Evolutionary conservation across 1,139 yeast species (phyloP), one percentile per base, ranked within the genome.

Genomic region (Magnusiomyces paraingens): DNA sequence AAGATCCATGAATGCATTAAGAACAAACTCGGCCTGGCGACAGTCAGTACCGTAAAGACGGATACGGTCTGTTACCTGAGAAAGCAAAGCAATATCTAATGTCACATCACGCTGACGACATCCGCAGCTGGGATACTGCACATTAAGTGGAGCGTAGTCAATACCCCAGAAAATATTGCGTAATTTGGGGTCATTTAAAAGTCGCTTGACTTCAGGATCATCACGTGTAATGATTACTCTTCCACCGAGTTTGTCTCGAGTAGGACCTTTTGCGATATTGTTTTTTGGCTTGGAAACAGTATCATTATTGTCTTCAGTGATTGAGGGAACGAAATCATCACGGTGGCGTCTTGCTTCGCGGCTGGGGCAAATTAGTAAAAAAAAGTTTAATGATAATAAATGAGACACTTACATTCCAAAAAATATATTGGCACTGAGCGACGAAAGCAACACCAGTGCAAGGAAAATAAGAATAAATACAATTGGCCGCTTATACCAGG

Each of bases 31-130:
- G 1, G 78, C 76, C 63, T 83, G 89, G 46, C 75, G 67, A 60
- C 91, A 84, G 57, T 82, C 86, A 58, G 82, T 78, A 0, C 87
- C 86, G 61, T 81, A 82, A 5, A 81, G 75, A 59, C 84, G 72
- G 12, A 85, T 65, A 58, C 81, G 75, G 1, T 75, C 73, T 0
- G 91, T 84, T 0, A 83, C 73, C 44, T 75, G 80, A 0, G 89
- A 80, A 17, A 85, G 58, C 5, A 77, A 65, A 0, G 81, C 81
- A 44, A 84, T 61, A 61, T 85, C 91, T 22, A 77, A 64, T 52
- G 79, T 61, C 0, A 82, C 79, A 2, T 81, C 84, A 52, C 78
- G 67, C 52, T 69, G 66, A 0, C 72, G 70, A 1, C 71, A 70
- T 0, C 81, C 83, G 70, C 89, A 84, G 5, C 20, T 21, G 15